phyloP scores from a whole-genome alignment of 331 rosid species.

The Phaseolus coccineus region DNA sequence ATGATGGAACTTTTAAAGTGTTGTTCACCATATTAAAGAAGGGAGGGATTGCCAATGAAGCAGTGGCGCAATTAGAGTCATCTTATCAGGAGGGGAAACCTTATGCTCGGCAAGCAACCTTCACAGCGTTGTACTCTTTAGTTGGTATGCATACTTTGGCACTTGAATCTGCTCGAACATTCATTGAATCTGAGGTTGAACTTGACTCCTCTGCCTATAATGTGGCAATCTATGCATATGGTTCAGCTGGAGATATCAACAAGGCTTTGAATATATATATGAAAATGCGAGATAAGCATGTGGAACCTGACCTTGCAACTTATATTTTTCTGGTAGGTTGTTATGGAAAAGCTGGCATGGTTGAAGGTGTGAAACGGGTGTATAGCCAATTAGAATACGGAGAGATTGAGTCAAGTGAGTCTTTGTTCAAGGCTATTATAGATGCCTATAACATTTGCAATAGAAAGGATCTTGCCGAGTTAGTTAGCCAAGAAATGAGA shows the following conservation, averaged over 20 bases:
- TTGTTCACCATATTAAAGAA: constrained; percentile 75
- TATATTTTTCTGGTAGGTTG: constrained; percentile 69
- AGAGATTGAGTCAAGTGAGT: constrained; percentile 60
- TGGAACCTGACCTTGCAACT: constrained; percentile 77
- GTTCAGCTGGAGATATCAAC: constrained; percentile 65
- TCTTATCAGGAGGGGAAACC: constrained; percentile 78
- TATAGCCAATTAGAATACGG: constrained; percentile 70
- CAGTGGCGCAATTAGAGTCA: constrained; percentile 73
- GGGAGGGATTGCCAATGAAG: constrained; percentile 76
- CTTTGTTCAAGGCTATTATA: constrained; percentile 75
- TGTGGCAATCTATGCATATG: constrained; percentile 72
- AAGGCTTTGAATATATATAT: constrained; percentile 76
- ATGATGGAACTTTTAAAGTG: constrained; percentile 66
- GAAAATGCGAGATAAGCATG: constrained; percentile 78
- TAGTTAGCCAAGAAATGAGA: constrained; percentile 67
- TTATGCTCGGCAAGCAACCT: constrained; percentile 70
- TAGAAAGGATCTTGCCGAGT: constrained; percentile 67
- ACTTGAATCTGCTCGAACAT: constrained; percentile 58
- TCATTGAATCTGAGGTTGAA: constrained; percentile 61
- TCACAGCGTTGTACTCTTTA: constrained; percentile 66
- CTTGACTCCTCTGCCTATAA: constrained; percentile 72
- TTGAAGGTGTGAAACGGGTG: constrained; percentile 86
- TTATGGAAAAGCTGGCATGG: constrained; percentile 86
- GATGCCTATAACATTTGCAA: constrained; percentile 69
- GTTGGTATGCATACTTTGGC: constrained; percentile 85